phyloP scores from a whole-genome alignment of 169 alveolate species.

The Babesia ovata region DNA sequence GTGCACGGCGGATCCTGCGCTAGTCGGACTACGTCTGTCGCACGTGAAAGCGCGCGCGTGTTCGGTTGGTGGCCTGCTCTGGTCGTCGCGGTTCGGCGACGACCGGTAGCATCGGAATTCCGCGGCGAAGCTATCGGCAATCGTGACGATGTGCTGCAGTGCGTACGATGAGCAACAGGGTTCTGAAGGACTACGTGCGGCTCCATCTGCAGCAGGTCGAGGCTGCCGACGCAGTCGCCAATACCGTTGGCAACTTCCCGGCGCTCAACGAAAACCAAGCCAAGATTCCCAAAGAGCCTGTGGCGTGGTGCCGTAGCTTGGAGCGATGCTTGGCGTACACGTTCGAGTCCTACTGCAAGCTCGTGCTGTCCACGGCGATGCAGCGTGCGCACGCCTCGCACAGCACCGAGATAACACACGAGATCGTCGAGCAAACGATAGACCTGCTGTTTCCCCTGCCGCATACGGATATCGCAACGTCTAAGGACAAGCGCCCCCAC shows the following conservation, averaged over 20 bases:
- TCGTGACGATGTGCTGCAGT: background rate
- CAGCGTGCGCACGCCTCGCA: slow-evolving; percentile 26
- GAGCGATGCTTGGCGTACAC: slow-evolving; percentile 68
- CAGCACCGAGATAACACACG: slow-evolving; percentile 6
- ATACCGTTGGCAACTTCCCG: background rate
- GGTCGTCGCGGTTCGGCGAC: background rate
- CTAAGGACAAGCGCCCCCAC: background rate
- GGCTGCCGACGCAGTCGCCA: slow-evolving; percentile 14
- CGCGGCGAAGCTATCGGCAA: background rate
- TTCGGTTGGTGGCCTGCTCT: too few species aligned
- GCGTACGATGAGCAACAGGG: slow-evolving; percentile 46
- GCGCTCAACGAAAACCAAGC: slow-evolving; percentile 7
- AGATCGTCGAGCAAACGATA: slow-evolving; percentile 9
- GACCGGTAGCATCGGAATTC: background rate
- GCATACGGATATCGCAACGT: background rate
- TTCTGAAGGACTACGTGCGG: slow-evolving; percentile 56
- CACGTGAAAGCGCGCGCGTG: too few species aligned
- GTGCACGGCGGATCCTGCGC: too few species aligned
- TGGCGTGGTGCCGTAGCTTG: slow-evolving; percentile 55
- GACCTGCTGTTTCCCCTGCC: slow-evolving; percentile 9
- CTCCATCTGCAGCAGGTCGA: slow-evolving; percentile 26
- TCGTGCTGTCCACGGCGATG: slow-evolving; percentile 45
- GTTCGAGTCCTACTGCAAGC: slow-evolving; percentile 62
- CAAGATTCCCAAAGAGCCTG: slow-evolving; percentile 6
- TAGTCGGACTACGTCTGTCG: too few species aligned